Evolutionary conservation across 2,329 filamentous ascomycete genomes (phyloP), one percentile per base, ranked within the genome.

Genomic region (Claviceps paspali): DNA sequence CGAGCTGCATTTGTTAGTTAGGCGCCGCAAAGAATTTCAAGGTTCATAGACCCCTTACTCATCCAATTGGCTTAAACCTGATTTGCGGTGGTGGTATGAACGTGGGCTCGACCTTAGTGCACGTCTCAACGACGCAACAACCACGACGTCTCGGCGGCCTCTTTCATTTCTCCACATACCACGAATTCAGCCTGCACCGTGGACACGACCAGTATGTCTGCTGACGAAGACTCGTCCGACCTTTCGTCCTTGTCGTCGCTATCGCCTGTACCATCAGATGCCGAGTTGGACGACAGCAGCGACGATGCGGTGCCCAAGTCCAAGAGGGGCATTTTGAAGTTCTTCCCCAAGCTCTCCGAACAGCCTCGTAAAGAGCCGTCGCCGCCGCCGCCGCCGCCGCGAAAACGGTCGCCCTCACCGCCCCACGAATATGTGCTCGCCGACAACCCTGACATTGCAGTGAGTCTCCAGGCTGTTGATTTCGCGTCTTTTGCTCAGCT

Each of bases 361-460:
- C 50, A 58, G 43, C 52, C 68, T 43, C 61, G 68, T 50, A 71
- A 69, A 59, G 68, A 75, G 50, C 61, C 67, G 38, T 73, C 76
- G 48, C 76, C 79, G 44, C 76, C 67, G 38, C 73, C 76, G 48
- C 76, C 79, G 44, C 76, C 76, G 40, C 68, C 76, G 51, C 76
- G 74, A 52, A 92, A 91, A 67, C 72, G 88, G 55, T 78, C 81
- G 40, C 79, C 85, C 15, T 95, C 87, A 47, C 88, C 88, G 48
- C 79, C 84, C 7, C 88, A 95, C 58, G 85, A 94, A 67, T 83
- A 81, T 59, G 79, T 85, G 21, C 67, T 95, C 39, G 85, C 84
- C 43, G 88, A 96, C 57, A 94, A 93, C 58, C 73, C 82, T 44
- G 82, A 91, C 54, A 87, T 96, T 63, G 82, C 88, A 49, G 87